phyloP scores from a whole-genome alignment of 1,284 basidiomycete species.

The Macrocystidia cucumis region DNA sequence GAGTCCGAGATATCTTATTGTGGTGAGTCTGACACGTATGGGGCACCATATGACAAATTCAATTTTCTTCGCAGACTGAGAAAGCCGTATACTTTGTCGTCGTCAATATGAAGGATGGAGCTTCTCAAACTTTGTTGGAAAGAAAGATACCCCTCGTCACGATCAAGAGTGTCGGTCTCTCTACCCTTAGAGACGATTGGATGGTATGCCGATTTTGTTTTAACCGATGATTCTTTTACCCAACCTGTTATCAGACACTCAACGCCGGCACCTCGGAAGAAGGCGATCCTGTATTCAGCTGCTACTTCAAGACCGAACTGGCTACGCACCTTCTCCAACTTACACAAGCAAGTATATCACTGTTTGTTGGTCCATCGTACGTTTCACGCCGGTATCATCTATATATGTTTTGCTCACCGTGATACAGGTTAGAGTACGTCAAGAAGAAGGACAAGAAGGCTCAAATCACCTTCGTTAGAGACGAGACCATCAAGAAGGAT shows the following conservation, averaged over 20 bases:
- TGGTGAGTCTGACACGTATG: conserved; percentile 52
- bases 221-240: background rate
- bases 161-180: conserved; percentile 83
- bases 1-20: conserved; percentile 85
- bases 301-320: conserved; percentile 96
- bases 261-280: conserved; percentile 81
- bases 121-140: conserved; percentile 57
- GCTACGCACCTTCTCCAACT: conserved; percentile 76
- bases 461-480: conserved; percentile 84
- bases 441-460: conserved; percentile 98
- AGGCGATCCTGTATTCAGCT: conserved; percentile 92
- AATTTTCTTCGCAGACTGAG: conserved; percentile 53
- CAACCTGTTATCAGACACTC: conserved; percentile 18
- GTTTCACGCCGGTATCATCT: conserved; percentile 20
- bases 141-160: conserved; percentile 87
- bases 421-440: conserved; percentile 69
- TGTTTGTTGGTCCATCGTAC: conserved; percentile 74
- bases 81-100: conserved; percentile 87
- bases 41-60: conserved; percentile 1
- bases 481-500: conserved; percentile 77
- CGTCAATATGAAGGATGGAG: conserved; percentile 63
- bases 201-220: conserved; percentile 43
- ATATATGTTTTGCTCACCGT: conserved; percentile 2
- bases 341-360: conserved; percentile 71
- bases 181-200: conserved; percentile 93